Evolutionary conservation across 176 grass and related monocot genomes (phyloP), one percentile per base, ranked within the genome.

Genomic region (Phragmites australis): DNA sequence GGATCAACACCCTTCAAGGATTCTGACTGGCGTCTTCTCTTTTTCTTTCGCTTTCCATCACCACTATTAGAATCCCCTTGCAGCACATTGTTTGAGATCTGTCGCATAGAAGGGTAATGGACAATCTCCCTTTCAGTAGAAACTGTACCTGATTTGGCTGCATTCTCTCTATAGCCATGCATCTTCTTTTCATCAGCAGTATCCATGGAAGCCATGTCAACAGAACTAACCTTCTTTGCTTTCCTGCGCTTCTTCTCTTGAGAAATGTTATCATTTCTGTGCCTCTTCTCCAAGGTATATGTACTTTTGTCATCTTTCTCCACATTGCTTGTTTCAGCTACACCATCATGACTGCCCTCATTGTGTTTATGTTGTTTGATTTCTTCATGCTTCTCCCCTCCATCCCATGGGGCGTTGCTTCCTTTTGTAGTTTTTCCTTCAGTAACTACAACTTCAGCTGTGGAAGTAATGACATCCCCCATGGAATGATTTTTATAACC

Each of bases 41-140:
- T 97, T 67, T 85, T 94, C 81, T 85, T 94, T 81, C 65, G 84
- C 81, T 81, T 97, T 54, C 72, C 63, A 87, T 79, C 81, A 80
- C 45, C 80, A 87, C 83, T 56, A 69, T 71, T 44, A 88, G 70
- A 61, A 80, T 66, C 37, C 72, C 58, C 78, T 66, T 49, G 69
- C 45, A 46, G 68, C 55, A 79, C 72, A 87, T 88, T 88, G 61
- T 61, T 82, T 64, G 55, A 34, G 48, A 71, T 77, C 16, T 81
- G 69, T 81, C 32, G 32, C 30, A 58, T 29, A 74, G 15, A 77
- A 81, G 76, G 61, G 41, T 56, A 77, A 79, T 78, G 65, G n/a
- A 73, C 65, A 81, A 81, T 59, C 31, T 61, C 81, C 41, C 18
- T 26, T 76, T 80, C 66, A 84, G 72, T 62, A 84, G 37, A 63